These are phyloP conservation scores for Septoria petroselini DNA, from an alignment of 2,329 filamentous ascomycete species.

Conservation along the genomic window DNA sequence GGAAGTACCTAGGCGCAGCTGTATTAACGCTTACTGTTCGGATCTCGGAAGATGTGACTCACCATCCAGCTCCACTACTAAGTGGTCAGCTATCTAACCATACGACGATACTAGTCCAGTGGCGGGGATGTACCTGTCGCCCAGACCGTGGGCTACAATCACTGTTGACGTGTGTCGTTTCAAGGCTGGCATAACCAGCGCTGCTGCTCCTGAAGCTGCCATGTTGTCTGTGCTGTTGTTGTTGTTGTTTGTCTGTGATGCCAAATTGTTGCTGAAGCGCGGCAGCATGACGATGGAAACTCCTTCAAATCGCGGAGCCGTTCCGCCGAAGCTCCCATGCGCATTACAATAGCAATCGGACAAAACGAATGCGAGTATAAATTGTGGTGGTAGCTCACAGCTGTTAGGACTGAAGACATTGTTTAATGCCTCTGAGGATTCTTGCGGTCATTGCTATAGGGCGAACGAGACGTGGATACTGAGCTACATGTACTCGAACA, in stretches of 20 bases:
- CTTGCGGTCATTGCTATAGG: conserved; percentile 20
- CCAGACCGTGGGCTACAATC: conserved; percentile 89
- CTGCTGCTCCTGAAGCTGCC: conserved; percentile 46
- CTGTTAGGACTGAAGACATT: not conserved
- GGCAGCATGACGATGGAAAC: conserved; percentile 1
- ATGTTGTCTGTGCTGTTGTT: not conserved
- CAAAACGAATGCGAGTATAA: not conserved
- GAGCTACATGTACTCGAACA: no score
- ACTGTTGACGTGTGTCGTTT: conserved; percentile 88
- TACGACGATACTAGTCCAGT: conserved; percentile 3
- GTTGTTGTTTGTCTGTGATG: not conserved
- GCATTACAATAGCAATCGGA: no score
- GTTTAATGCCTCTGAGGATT: conserved; percentile 14
- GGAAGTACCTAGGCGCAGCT: conserved; percentile 55
- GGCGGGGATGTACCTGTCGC: conserved; percentile 58
- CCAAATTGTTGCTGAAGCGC: not conserved
- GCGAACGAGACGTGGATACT: no score
- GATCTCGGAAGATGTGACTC: conserved; percentile 22
- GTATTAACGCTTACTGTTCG: not conserved
- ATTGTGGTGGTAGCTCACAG: not conserved
- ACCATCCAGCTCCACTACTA: conserved; percentile 66
- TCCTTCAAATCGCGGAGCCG: not conserved
- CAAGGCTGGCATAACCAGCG: conserved; percentile 71
- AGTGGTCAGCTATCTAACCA: conserved; percentile 14
- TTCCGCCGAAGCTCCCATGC: no score